Evolutionary conservation across 768 basidiomycete genomes (phyloP).

Genomic region (Boletus subcaerulescens): DNA sequence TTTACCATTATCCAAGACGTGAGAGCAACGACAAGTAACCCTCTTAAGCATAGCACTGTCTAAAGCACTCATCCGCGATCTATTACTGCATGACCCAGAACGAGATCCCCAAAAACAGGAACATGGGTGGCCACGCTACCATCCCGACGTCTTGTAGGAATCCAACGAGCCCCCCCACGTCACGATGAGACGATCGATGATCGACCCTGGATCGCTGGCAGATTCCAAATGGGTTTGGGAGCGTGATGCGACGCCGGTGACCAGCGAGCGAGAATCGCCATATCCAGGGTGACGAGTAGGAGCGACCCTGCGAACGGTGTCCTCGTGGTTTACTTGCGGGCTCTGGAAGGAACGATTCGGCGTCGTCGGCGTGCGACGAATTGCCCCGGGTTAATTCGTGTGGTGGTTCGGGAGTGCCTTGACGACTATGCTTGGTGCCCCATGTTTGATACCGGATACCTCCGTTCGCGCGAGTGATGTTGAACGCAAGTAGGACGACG

Average conservation of each 20-base stretch:
- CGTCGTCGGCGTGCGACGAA: conserved; percentile 1
- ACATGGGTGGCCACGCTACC: conserved; percentile 38
- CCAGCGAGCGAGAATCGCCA: conserved; percentile 28
- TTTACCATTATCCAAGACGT: background rate
- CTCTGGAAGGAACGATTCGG: conserved; percentile 16
- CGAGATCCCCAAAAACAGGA: conserved; percentile 30
- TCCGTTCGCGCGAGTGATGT: conserved; percentile 16
- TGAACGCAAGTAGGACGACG: conserved; percentile 37
- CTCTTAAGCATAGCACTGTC: background rate
- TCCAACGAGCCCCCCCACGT: conserved; percentile 30
- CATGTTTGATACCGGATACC: conserved; percentile 3
- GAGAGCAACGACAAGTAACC: background rate
- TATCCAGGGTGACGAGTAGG: conserved; percentile 15
- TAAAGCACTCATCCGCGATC: background rate
- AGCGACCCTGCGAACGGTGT: conserved; percentile 10
- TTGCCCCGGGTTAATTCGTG: conserved; percentile 10
- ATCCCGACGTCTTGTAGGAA: conserved; percentile 29
- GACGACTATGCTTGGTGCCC: conserved; percentile 8
- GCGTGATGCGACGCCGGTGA: conserved; percentile 21
- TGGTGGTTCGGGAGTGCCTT: conserved; percentile 4
- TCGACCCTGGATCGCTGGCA: conserved; percentile 3
- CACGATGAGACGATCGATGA: conserved; percentile 9
- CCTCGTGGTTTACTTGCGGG: conserved; percentile 16
- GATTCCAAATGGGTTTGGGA: conserved; percentile 18
- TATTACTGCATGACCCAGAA: conserved; percentile 34